These are phyloP conservation scores for Coleophoma crateriformis DNA, from an alignment of 2,329 filamentous ascomycete species.

Conservation along the genomic window DNA sequence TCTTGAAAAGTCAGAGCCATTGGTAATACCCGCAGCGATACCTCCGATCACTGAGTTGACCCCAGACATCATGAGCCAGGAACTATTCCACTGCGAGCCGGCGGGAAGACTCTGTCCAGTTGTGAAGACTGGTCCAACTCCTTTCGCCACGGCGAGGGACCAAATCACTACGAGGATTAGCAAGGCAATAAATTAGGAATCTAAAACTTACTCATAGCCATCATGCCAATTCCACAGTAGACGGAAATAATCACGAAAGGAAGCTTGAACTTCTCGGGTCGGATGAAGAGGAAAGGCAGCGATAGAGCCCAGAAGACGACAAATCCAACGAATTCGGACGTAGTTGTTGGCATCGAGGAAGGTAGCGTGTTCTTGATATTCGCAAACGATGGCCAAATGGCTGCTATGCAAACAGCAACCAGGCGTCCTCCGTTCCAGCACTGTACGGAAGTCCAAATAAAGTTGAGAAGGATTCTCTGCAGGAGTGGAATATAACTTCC, in stretches of 20 bases:
- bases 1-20: slow-evolving; percentile 37
- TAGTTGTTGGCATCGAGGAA: slow-evolving; percentile 2
- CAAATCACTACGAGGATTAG: slow-evolving; percentile 20
- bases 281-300: slow-evolving; percentile 40
- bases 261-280: slow-evolving; percentile 41
- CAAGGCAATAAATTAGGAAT: background rate
- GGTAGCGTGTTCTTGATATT: slow-evolving; percentile 1
- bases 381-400: slow-evolving; percentile 10
- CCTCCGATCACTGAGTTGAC: slow-evolving; percentile 37
- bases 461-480: slow-evolving; percentile 41
- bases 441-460: slow-evolving; percentile 44
- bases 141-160: slow-evolving; percentile 36
- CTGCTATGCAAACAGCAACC: slow-evolving; percentile 6
- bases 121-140: slow-evolving; percentile 36
- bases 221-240: slow-evolving; percentile 39
- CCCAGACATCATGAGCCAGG: slow-evolving; percentile 39
- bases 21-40: slow-evolving; percentile 35
- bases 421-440: slow-evolving; percentile 20
- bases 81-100: slow-evolving; percentile 30
- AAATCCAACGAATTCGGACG: slow-evolving; percentile 1
- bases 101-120: slow-evolving; percentile 29
- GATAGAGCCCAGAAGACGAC: slow-evolving; percentile 14
- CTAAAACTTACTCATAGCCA: slow-evolving; percentile 30
- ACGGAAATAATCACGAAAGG: slow-evolving; percentile 37
- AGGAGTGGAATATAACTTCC: slow-evolving; percentile 41